Conservation (phyloP, 306 rosid species). For the Malus asiatica region DNA sequence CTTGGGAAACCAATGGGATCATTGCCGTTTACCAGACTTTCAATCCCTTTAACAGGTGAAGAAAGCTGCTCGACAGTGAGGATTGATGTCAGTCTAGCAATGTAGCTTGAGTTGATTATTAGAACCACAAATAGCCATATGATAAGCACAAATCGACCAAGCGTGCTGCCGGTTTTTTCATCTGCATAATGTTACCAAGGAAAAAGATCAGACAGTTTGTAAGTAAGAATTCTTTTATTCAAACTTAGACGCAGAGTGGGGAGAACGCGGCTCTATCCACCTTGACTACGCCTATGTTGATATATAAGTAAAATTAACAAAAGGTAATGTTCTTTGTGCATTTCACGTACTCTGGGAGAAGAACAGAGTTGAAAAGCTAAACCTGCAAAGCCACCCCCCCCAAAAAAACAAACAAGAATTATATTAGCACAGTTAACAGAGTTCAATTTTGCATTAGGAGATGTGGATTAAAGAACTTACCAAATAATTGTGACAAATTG, state of each 20-base stretch:
- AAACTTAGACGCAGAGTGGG: no score
- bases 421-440: not conserved
- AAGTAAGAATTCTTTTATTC: no score
- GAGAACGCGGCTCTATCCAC: no score
- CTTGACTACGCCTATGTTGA: no score
- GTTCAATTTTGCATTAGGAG: not conserved
- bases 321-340: no score
- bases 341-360: constrained; percentile 22
- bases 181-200: constrained; percentile 2
- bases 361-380: constrained; percentile 65
- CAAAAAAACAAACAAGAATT: not conserved
- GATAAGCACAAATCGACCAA: constrained; percentile 21
- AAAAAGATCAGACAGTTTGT: not conserved
- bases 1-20: constrained; percentile 50
- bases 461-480: constrained; percentile 13
- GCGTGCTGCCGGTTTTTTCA: constrained; percentile 16
- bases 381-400: constrained; percentile 38
- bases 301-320: not conserved
- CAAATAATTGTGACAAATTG: constrained; percentile 30
- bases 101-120: constrained; percentile 24
- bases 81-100: constrained; percentile 29
- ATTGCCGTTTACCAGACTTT: constrained; percentile 30
- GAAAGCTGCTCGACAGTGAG: constrained; percentile 55
- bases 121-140: constrained; percentile 28
- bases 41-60: constrained; percentile 65